Evolutionary conservation across 352 stramenopile genomes (phyloP).

Genomic region (Phytophthora cactorum): DNA sequence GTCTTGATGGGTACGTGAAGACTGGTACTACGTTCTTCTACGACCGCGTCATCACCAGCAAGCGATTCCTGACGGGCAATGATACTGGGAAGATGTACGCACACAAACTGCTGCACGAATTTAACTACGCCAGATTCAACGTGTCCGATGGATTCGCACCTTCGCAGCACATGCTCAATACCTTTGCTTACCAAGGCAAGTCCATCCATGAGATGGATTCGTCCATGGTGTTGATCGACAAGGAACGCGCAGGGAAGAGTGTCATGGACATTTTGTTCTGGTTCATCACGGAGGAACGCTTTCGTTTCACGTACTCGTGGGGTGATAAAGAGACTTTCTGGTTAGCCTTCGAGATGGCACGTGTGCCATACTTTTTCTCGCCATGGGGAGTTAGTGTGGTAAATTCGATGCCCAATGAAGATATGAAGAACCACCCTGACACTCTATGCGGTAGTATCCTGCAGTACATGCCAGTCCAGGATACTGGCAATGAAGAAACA

Average conservation of each 20-base stretch:
- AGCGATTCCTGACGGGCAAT: constrained; percentile 50
- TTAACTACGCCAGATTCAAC: constrained; percentile 55
- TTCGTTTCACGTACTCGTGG: constrained; percentile 43
- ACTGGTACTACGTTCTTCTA: constrained; percentile 71
- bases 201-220: constrained; percentile 70
- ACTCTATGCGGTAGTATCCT: constrained; percentile 45
- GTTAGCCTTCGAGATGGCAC: constrained; percentile 45
- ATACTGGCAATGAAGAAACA: neutral
- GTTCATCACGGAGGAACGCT: constrained; percentile 42
- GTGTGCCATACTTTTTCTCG: constrained; percentile 44
- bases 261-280: constrained; percentile 42
- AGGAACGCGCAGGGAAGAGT: constrained; percentile 35
- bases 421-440: constrained; percentile 39
- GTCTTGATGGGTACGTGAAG: constrained; percentile 43
- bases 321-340: constrained; percentile 57
- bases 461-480: constrained; percentile 41
- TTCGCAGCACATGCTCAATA: constrained; percentile 49
- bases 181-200: constrained; percentile 48
- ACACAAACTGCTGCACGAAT: constrained; percentile 42
- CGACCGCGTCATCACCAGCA: constrained; percentile 54
- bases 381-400: constrained; percentile 45
- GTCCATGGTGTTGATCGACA: constrained; percentile 67
- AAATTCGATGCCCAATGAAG: constrained; percentile 38
- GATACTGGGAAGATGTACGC: constrained; percentile 43
- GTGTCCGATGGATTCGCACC: constrained; percentile 22